phyloP scores from a whole-genome alignment of 805 yeast genomes.

The Debaryomyces prosopidis region DNA sequence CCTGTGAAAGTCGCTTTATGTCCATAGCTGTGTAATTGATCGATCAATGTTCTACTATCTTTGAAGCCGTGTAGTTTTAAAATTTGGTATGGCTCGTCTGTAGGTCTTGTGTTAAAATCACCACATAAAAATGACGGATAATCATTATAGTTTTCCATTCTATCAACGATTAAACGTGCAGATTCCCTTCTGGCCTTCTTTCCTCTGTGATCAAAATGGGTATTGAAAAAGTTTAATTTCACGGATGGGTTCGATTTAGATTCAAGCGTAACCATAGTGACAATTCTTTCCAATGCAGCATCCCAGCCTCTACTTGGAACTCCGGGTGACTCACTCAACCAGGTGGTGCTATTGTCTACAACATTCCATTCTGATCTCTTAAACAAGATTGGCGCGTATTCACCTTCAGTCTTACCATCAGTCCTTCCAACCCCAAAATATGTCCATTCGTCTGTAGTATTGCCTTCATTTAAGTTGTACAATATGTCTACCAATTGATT shows the following conservation, averaged over 20 bases:
- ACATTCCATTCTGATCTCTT: constrained; percentile 31
- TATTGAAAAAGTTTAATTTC: constrained; percentile 35
- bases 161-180: constrained; percentile 33
- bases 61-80: constrained; percentile 35
- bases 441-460: constrained; percentile 25
- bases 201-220: constrained; percentile 45
- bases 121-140: constrained; percentile 43
- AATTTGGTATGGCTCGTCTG: constrained; percentile 40
- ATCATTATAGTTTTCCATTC: constrained; percentile 28
- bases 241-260: constrained; percentile 27
- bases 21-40: constrained; percentile 37
- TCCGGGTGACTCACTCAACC: constrained; percentile 43
- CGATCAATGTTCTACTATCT: constrained; percentile 37
- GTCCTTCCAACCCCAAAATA: constrained; percentile 39
- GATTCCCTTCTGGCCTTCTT: constrained; percentile 34
- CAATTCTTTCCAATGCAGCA: constrained; percentile 42
- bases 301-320: constrained; percentile 44
- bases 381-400: constrained; percentile 38
- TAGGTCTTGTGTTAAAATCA: constrained; percentile 44
- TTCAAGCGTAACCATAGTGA: constrained; percentile 33
- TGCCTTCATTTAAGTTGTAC: constrained; percentile 18
- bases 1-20: constrained; percentile 50
- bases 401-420: constrained; percentile 32
- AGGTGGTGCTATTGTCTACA: constrained; percentile 31
- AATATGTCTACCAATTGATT: constrained; percentile 30